These are phyloP conservation scores for Lasiosphaeris hirsuta DNA, from an alignment of 495 filamentous ascomycete species.

Conservation along the genomic window DNA sequence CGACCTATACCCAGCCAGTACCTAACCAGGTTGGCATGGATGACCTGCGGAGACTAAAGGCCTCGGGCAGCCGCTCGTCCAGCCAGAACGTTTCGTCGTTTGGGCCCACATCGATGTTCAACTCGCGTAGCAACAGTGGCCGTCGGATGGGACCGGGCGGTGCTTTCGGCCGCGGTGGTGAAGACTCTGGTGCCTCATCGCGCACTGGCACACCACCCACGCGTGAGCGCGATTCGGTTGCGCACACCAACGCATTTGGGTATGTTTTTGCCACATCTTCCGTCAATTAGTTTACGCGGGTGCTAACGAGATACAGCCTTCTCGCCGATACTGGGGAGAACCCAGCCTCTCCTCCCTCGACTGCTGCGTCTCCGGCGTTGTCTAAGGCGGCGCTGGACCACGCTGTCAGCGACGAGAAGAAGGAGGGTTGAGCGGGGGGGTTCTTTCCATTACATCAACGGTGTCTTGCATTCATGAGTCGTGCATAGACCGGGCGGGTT, in stretches of 20 bases:
- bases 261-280: slow-evolving; percentile 42
- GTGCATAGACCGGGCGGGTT: slow-evolving; percentile 41
- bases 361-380: slow-evolving; percentile 54
- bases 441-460: slow-evolving; percentile 27
- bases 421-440: slow-evolving; percentile 42
- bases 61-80: slow-evolving; percentile 48
- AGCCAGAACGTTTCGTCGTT: slow-evolving; percentile 62
- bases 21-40: slow-evolving; percentile 80
- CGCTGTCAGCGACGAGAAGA: slow-evolving; percentile 43
- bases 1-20: slow-evolving; percentile 58
- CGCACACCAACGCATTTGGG: slow-evolving; percentile 87
- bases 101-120: slow-evolving; percentile 77
- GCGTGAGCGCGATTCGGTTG: slow-evolving; percentile 53
- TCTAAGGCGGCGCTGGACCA: slow-evolving; percentile 61
- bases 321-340: slow-evolving; percentile 52
- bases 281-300: slow-evolving; percentile 22
- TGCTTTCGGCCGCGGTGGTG: slow-evolving; percentile 64
- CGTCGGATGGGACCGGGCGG: slow-evolving; percentile 67
- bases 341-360: slow-evolving; percentile 62
- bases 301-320: slow-evolving; percentile 36
- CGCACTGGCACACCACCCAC: slow-evolving; percentile 83
- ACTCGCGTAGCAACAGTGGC: slow-evolving; percentile 75
- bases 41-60: slow-evolving; percentile 77
- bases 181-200: slow-evolving; percentile 73
- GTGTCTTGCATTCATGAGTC: slow-evolving; percentile 31